These are phyloP conservation scores for Teunomyces pallodes DNA, from an alignment of 805 yeast species.

Conservation along the genomic window DNA sequence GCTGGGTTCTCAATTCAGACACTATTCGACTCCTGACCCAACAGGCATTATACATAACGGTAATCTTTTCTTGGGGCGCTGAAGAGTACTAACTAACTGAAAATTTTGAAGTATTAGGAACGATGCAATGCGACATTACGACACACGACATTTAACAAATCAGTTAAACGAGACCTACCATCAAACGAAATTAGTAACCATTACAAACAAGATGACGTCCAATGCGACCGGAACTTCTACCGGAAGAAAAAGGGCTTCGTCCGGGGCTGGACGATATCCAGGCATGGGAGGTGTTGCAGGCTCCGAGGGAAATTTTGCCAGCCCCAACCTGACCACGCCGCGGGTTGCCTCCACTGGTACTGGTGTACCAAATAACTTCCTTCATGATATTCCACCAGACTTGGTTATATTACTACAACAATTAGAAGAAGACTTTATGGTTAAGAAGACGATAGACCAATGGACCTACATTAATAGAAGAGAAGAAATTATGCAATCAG, in stretches of 20 bases:
- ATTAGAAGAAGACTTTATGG: conserved; percentile 41
- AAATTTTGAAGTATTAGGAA: background rate
- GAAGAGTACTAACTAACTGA: background rate
- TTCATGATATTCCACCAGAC: conserved; percentile 44
- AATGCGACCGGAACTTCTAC: conserved; percentile 2
- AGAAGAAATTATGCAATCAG: conserved; percentile 42
- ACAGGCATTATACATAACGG: background rate
- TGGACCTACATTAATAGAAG: conserved; percentile 46
- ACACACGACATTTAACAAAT: background rate
- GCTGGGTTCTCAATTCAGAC: background rate
- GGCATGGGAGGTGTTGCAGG: conserved; percentile 23
- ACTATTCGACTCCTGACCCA: background rate
- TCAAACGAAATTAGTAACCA: background rate
- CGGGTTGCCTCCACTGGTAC: conserved; percentile 10
- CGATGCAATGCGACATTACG: conserved; percentile 2
- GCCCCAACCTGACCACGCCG: conserved; percentile 13
- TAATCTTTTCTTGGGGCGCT: background rate
- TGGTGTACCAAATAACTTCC: conserved; percentile 5
- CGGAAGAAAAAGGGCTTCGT: conserved; percentile 17
- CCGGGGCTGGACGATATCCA: conserved; percentile 16
- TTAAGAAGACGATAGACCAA: conserved; percentile 41
- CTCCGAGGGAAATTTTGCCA: conserved; percentile 18
- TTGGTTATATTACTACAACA: conserved; percentile 41
- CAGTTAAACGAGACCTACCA: background rate
- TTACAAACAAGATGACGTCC: conserved; percentile 1